A percentile compares a stretch with the other conserved stretches of the same genome.
Evolutionary conservation across 2,329 filamentous ascomycete species (phyloP).

Genomic region (Didymella pomorum): DNA sequence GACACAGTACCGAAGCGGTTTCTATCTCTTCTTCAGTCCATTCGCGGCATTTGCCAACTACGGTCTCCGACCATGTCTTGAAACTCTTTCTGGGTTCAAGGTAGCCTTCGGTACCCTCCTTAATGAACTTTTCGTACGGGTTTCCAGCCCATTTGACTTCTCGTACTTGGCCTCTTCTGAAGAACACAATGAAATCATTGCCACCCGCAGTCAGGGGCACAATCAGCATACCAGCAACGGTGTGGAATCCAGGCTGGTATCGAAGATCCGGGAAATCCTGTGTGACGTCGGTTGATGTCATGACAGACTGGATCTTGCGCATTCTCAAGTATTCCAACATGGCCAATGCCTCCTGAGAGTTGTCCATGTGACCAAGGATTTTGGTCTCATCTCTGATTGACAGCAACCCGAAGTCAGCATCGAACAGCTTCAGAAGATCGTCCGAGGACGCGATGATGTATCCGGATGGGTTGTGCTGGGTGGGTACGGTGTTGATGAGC

Average conservation of each 20-base stretch:
- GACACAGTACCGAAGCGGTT: conserved; percentile 83
- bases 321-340: conserved; percentile 86
- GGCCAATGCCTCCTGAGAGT: conserved; percentile 83
- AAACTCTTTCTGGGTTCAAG: conserved; percentile 83
- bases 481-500: conserved; percentile 84
- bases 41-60: conserved; percentile 82
- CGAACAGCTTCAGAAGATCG: conserved; percentile 81
- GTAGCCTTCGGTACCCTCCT: conserved; percentile 75
- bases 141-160: conserved; percentile 89
- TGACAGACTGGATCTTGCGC: conserved; percentile 75
- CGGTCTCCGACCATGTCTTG: conserved; percentile 80
- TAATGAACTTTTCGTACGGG: conserved; percentile 80
- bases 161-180: conserved; percentile 77
- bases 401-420: conserved; percentile 85
- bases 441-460: conserved; percentile 92
- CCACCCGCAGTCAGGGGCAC: conserved; percentile 81
- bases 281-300: conserved; percentile 77
- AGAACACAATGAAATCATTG: conserved; percentile 88
- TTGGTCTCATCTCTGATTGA: conserved; percentile 91
- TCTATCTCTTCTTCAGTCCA: conserved; percentile 92
- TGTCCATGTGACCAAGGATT: conserved; percentile 75
- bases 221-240: conserved; percentile 80
- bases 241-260: conserved; percentile 79
- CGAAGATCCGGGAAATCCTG: conserved; percentile 82
- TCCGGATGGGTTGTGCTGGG: conserved; percentile 81